A percentile compares a stretch with the other conserved stretches of the same genome.
phyloP scores from a whole-genome alignment of 805 yeast genomes.

The Sugiyamaella mastotermitis region DNA sequence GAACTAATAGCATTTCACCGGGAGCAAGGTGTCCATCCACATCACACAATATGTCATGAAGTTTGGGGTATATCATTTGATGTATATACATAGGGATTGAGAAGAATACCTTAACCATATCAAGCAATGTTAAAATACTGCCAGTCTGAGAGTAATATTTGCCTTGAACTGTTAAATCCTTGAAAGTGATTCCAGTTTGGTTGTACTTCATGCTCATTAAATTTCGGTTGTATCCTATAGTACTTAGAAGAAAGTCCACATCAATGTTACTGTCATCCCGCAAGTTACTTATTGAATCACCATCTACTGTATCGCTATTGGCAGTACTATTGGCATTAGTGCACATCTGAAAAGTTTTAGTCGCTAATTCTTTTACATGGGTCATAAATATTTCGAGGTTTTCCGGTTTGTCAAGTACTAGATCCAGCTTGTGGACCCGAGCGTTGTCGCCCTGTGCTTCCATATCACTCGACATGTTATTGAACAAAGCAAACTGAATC shows the following conservation, averaged over 20 bases:
- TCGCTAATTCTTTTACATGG: neutral
- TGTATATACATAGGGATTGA: neutral
- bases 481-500: too few relatives aligned
- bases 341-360: neutral
- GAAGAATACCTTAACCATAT: neutral
- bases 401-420: too few relatives aligned
- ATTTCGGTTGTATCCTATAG: neutral
- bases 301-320: neutral
- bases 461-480: too few relatives aligned
- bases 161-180: neutral
- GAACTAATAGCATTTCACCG: constrained; percentile 64
- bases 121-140: neutral
- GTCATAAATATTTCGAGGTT: too few relatives aligned
- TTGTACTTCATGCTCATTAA: too few relatives aligned
- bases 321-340: neutral
- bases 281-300: neutral
- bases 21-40: constrained; percentile 38
- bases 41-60: constrained; percentile 6
- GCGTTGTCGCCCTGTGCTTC: too few relatives aligned
- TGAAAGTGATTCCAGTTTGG: neutral
- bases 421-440: too few relatives aligned
- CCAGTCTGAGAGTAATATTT: neutral
- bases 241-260: neutral
- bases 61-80: too few relatives aligned
- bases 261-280: neutral